phyloP scores from a whole-genome alignment of 768 basidiomycete genomes.

The Boletus eberwhitei region DNA sequence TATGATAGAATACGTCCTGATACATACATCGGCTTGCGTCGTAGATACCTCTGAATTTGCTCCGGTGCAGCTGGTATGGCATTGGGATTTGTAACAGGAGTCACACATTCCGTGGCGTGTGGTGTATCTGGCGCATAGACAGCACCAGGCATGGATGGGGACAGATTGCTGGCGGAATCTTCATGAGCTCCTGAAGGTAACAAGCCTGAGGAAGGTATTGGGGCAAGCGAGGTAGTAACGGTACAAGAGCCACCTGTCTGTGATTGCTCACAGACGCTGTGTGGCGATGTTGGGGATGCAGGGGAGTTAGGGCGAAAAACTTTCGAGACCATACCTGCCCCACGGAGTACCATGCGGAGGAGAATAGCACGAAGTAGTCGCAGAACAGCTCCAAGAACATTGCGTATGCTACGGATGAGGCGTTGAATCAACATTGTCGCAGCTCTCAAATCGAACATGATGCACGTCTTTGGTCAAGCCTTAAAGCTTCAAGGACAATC shows the following conservation, averaged over 20 bases:
- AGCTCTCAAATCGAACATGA: too few relatives aligned
- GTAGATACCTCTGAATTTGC: not conserved
- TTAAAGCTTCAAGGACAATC: too few relatives aligned
- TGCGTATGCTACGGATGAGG: not conserved
- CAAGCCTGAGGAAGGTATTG: not conserved
- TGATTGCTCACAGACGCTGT: not conserved
- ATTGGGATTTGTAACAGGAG: not conserved
- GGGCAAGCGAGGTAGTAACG: not conserved
- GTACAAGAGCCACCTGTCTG: not conserved
- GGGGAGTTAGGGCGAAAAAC: not conserved
- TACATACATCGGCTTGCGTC: not conserved
- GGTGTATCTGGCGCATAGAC: not conserved
- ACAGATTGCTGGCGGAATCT: not conserved
- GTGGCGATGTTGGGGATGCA: not conserved
- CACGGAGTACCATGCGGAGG: not conserved
- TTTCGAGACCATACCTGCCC: not conserved
- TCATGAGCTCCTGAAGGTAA: not conserved
- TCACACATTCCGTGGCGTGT: not conserved
- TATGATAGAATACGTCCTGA: not conserved
- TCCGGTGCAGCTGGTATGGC: not conserved
- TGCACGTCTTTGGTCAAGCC: too few relatives aligned
- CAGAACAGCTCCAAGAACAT: too few relatives aligned
- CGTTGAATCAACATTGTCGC: not conserved
- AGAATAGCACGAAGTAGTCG: not conserved
- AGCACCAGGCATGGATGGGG: not conserved